These are phyloP conservation scores for Larix kaempferi DNA, from an alignment of 75 land plant genomes.

Conservation along the genomic window DNA sequence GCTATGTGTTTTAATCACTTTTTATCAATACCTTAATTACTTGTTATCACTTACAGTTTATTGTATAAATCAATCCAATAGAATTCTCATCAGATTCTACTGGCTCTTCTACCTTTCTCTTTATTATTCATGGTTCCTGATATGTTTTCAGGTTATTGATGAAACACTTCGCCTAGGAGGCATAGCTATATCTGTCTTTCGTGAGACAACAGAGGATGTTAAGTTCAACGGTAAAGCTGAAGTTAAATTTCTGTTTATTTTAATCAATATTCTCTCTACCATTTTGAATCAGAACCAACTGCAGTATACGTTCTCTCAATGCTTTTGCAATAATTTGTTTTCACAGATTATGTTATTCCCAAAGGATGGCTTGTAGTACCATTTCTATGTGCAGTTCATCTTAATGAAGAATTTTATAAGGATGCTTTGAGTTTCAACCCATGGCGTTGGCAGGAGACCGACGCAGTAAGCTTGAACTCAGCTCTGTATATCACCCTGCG, in stretches of 20 bases:
- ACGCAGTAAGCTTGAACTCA: constrained; percentile 22
- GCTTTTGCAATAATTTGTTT: not conserved
- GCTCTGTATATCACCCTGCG: not conserved
- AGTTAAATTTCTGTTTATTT: not conserved
- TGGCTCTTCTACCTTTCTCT: too few species aligned
- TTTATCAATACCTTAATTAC: too few species aligned
- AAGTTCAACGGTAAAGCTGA: constrained; percentile 40
- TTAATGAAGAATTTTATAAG: constrained; percentile 36
- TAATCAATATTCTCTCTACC: not conserved
- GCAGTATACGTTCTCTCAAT: not conserved
- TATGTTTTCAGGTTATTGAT: constrained; percentile 63
- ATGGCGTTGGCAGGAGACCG: constrained; percentile 61
- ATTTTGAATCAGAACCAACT: not conserved
- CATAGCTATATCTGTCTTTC: constrained; percentile 56
- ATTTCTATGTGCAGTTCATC: constrained; percentile 52
- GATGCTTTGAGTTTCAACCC: constrained; percentile 52
- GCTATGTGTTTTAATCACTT: too few species aligned
- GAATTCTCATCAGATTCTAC: too few species aligned
- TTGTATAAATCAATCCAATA: too few species aligned
- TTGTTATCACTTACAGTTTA: too few species aligned
- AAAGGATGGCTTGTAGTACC: constrained; percentile 59
- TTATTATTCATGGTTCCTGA: too few species aligned
- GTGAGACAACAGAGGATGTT: constrained; percentile 53
- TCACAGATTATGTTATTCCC: constrained; percentile 50
- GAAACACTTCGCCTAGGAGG: constrained; percentile 65